Evolutionary conservation across 2,329 filamentous ascomycete genomes (phyloP), one percentile per base, ranked within the genome.

Genomic region (Knoxdaviesia proteae): DNA sequence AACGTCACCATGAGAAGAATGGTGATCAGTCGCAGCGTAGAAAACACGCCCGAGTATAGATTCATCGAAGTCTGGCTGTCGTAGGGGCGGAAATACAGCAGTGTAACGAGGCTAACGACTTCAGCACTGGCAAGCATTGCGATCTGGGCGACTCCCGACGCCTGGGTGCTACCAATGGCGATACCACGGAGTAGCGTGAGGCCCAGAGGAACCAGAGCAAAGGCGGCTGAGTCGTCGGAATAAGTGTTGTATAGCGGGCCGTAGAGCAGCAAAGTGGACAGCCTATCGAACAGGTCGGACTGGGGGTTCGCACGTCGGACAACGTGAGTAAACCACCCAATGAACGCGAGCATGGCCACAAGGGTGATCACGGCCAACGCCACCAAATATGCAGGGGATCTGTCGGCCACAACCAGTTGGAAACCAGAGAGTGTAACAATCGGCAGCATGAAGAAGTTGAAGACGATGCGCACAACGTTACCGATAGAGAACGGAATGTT

Each of bases 241-340:
- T 93, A 96, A 0, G 90, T 98, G 60, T 98, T 98, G 60, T 98
- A 98, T 6, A 98, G 65, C 5, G 90, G 84, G 0, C 90, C 90
- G 52, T 94, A 96, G 1, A 84, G 69, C 3, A 98, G 67, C 6
- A 96, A 77, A 0, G 84, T 94, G 6, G 84, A 77, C 40, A 98
- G 67, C 53, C 96, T 86, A 58, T 98, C 90, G 56, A 94, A 98
- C 7, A 98, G 68, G 49, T 84, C 80, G 2, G 84, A 81, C 47
- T 86, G 78, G 5, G 87, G 87, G 48, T 81, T 77, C 1, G 84
- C 90, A 30, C 68, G 74, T 44, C 80, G 75, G 51, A 96, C 88
- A 41, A 93, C 67, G 53, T 74, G 75, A 40, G 94, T 72, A 31
- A 93, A 72, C 77, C 86, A 94, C 32, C 65, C 66, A 2, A 80